Conservation (phyloP, 2,329 filamentous ascomycete species). For the Diaporthe vaccinii region DNA sequence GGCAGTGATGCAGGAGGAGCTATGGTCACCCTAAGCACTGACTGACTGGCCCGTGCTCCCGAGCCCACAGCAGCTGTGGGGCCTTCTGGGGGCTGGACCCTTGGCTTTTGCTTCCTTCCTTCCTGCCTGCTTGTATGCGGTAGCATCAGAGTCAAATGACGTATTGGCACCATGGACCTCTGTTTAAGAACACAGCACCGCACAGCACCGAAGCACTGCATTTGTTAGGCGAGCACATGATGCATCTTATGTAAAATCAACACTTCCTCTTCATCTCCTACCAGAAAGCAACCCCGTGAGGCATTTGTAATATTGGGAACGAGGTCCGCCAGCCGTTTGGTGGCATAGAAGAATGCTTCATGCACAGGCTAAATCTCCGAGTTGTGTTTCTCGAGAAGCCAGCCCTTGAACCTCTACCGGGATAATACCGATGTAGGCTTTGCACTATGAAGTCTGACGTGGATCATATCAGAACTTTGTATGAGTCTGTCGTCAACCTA, state of each 20-base stretch:
- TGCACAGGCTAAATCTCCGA: neutral
- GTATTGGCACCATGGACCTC: conserved; percentile 7
- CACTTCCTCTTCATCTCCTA: no score
- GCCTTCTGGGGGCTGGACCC: conserved; percentile 25
- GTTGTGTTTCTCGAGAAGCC: neutral
- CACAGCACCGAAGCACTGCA: neutral
- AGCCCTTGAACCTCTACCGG: neutral
- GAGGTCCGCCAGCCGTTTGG: neutral
- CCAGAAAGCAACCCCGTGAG: neutral
- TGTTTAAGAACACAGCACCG: neutral
- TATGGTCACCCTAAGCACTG: conserved; percentile 10
- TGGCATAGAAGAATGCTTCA: neutral
- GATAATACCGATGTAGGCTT: neutral
- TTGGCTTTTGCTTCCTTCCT: neutral
- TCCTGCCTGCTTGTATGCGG: neutral
- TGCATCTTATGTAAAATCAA: neutral
- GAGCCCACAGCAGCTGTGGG: conserved; percentile 5
- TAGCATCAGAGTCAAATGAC: conserved; percentile 3
- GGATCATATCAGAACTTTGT: neutral
- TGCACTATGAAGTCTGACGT: neutral
- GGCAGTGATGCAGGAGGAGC: neutral
- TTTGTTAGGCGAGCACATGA: neutral
- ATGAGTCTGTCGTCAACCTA: neutral
- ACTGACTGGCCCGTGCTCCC: conserved; percentile 8
- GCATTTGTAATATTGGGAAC: no score